Evolutionary conservation across 2,329 filamentous ascomycete genomes (phyloP), one percentile per base, ranked within the genome.

Genomic region (Pestalotiopsis fici): DNA sequence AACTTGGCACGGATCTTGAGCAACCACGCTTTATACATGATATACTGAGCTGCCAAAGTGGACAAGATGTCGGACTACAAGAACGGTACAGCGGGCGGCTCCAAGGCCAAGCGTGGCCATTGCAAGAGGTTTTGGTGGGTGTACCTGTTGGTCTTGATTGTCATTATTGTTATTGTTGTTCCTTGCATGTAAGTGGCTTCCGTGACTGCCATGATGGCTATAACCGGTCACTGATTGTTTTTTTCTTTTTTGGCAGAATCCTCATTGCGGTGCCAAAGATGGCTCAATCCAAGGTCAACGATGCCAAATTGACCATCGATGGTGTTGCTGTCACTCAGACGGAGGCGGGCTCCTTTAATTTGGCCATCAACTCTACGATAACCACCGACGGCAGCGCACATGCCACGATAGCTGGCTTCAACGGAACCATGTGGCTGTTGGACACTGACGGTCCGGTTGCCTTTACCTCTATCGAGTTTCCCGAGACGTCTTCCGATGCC

Each of bases 71-170:
- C 63, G 11, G 63, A 59, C 13, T 71, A 71, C 59, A 31, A 68
- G 56, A 74, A 72, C 69, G 71, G 65, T 23, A 59, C 71, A 21
- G 64, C 74, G 64, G 82, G 81, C 75, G 81, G 78, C 70, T 66
- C 67, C 27, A 78, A 80, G 68, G 76, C 76, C 35, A 79, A 80
- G 70, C 78, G 79, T 66, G 79, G 82, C 59, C 86, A 88, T 74
- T 85, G 84, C 75, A 83, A 78, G 74, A 83, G 80, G 71, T 90
- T 86, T 72, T 91, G 89, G 89, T 91, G 89, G 88, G 73, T 83
- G 69, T 83, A 89, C 72, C 75, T 90, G 67, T 79, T 91, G 67
- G 75, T 82, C 18, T 75, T 88, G 64, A 74, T 85, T 66, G 71
- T 83, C 68, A 77, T 88, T 57, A 76, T 85, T 56, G 81, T 88